Evolutionary conservation across 176 grass and related monocot genomes (phyloP).

Genomic region (Ensete glaucum): DNA sequence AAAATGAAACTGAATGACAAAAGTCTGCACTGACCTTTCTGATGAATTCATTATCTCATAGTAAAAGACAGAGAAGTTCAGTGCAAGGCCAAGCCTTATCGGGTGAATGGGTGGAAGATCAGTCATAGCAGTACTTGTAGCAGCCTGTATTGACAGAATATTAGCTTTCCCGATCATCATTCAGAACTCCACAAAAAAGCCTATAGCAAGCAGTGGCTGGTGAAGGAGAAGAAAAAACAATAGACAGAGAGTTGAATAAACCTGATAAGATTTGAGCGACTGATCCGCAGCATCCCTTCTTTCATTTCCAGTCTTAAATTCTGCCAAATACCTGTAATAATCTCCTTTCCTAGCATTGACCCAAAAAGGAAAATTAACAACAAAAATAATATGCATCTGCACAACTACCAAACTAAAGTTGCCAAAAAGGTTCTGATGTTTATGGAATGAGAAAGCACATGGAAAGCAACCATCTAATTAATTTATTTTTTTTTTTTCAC

Average conservation of each 20-base stretch:
- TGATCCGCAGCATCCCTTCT: constrained; percentile 64
- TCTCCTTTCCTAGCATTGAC: constrained; percentile 68
- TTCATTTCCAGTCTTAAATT: constrained; percentile 69
- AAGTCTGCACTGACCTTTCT: background rate
- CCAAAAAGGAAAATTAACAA: background rate
- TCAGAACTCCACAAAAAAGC: background rate
- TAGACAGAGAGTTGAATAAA: background rate
- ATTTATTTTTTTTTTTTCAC: too few species aligned
- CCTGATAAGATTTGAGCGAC: constrained; percentile 85
- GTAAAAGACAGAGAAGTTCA: constrained; percentile 16
- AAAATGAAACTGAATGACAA: background rate
- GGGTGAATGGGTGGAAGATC: constrained; percentile 13
- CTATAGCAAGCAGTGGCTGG: background rate
- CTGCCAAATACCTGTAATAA: constrained; percentile 81
- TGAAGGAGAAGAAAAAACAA: background rate
- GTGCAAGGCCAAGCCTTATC: background rate
- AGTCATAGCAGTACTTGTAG: constrained; percentile 13
- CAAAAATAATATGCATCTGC: background rate
- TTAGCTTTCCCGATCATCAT: background rate
- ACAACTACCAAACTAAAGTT: background rate
- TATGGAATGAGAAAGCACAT: background rate
- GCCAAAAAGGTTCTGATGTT: background rate
- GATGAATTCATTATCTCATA: background rate
- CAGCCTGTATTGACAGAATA: constrained; percentile 3
- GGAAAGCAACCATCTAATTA: too few species aligned